These are phyloP conservation scores for sunflower (Helianthus annuus) DNA, from an alignment of 129 eudicot genomes.

Conservation along the genomic window HanXRQr2.0-SUNRISE NC_035433.2:36774161-36774660, in stretches of 20 bases:
- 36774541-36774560: background rate
- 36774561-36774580: conserved; percentile 37
- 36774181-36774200: conserved; percentile 55
- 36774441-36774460: conserved; percentile 77
- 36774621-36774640: conserved; percentile 45
- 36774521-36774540: too few relatives aligned
- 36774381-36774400: conserved; percentile 51
- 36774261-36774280: conserved; percentile 56
- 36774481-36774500: conserved; percentile 82
- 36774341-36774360: background rate
- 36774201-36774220: conserved; percentile 69
- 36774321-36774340: background rate
- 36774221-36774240: conserved; percentile 44
- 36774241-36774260: conserved; percentile 41
- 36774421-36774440: conserved; percentile 65
- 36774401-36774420: conserved; percentile 33
- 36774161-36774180: conserved; percentile 41
- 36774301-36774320: background rate
- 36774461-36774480: conserved; percentile 69
- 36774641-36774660: conserved; percentile 42
- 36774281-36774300: background rate
- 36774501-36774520: background rate
- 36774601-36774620: conserved; percentile 74
- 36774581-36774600: conserved; percentile 92
- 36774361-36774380: conserved; percentile 32